Conservation (phyloP, 1,284 basidiomycete species). For the Salmacisia buchloeana region DNA sequence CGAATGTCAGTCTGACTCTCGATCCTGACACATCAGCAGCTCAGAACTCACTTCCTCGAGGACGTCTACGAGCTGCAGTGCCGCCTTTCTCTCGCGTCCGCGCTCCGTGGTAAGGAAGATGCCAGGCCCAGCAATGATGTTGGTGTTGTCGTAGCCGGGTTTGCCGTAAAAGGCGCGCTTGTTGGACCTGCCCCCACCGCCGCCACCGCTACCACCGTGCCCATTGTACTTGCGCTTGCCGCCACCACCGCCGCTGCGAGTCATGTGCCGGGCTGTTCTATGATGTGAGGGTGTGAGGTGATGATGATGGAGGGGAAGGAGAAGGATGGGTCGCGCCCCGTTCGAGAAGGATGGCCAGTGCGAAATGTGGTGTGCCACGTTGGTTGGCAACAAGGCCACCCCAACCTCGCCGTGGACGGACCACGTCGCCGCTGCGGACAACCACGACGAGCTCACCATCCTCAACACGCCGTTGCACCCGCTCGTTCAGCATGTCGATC, state of each 20-base stretch:
- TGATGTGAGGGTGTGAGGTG: no score
- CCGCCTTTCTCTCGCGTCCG: slow-evolving; percentile 42
- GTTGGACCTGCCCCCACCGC: neutral
- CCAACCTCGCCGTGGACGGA: no score
- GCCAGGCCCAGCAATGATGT: slow-evolving; percentile 28
- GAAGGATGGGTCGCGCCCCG: no score
- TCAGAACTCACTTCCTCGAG: slow-evolving; percentile 28
- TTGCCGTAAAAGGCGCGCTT: slow-evolving; percentile 16
- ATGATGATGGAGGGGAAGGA: no score
- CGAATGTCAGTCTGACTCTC: neutral
- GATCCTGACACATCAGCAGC: neutral
- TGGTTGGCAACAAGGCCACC: no score
- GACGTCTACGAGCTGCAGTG: slow-evolving; percentile 35
- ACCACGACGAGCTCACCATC: neutral
- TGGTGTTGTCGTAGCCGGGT: slow-evolving; percentile 19
- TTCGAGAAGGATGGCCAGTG: no score
- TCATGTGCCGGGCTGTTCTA: no score
- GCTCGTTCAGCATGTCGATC: slow-evolving; percentile 26
- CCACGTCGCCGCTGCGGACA: no score
- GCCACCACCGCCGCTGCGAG: neutral
- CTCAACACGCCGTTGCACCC: neutral
- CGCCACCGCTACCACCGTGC: neutral
- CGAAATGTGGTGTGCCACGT: no score
- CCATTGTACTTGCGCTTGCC: neutral
- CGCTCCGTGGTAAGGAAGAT: slow-evolving; percentile 40